Evolutionary conservation across 345 rosid genomes (phyloP).

Genomic region (Diplotaxis tenuifolia): DNA sequence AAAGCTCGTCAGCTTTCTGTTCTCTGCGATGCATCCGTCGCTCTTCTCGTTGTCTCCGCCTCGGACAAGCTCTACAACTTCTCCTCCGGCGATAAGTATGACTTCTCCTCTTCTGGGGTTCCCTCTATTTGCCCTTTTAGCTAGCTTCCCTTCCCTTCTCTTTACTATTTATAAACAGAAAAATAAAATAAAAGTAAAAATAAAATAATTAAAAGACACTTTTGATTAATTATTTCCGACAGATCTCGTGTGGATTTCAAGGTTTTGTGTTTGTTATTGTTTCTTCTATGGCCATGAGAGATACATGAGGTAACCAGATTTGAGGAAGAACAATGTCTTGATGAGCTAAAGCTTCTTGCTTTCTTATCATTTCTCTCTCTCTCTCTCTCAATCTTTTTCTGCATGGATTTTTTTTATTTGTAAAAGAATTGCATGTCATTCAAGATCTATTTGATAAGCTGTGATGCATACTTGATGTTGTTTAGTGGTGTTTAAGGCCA

Average conservation of each 20-base stretch:
- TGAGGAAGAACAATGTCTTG: conserved; percentile 6
- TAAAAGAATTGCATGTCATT: conserved; percentile 18
- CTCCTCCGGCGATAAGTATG: conserved; percentile 37
- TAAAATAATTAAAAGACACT: neutral
- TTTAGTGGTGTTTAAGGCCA: neutral
- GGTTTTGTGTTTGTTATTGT: conserved; percentile 7
- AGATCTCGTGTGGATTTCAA: conserved; percentile 5
- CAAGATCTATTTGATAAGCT: conserved; percentile 17
- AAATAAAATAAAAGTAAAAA: neutral
- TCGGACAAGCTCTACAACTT: conserved; percentile 38
- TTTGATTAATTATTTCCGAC: conserved; percentile 3
- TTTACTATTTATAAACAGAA: neutral
- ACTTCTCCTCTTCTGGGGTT: conserved; percentile 6
- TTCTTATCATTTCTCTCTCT: neutral
- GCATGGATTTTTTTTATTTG: conserved; percentile 21
- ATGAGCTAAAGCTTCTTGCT: conserved; percentile 23
- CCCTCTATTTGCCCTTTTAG: neutral
- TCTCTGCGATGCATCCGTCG: conserved; percentile 60
- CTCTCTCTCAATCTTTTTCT: neutral
- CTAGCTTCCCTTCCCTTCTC: neutral
- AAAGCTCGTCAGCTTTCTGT: conserved; percentile 65
- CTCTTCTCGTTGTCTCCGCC: conserved; percentile 36
- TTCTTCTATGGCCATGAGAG: conserved; percentile 3
- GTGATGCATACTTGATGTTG: conserved; percentile 8
- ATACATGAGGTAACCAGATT: conserved; percentile 10